Percentiles rank a stretch among this genome's conserved stretches.
Conservation (phyloP, 2,329 filamentous ascomycete genomes). For the Cladosporium sp. region DNA sequence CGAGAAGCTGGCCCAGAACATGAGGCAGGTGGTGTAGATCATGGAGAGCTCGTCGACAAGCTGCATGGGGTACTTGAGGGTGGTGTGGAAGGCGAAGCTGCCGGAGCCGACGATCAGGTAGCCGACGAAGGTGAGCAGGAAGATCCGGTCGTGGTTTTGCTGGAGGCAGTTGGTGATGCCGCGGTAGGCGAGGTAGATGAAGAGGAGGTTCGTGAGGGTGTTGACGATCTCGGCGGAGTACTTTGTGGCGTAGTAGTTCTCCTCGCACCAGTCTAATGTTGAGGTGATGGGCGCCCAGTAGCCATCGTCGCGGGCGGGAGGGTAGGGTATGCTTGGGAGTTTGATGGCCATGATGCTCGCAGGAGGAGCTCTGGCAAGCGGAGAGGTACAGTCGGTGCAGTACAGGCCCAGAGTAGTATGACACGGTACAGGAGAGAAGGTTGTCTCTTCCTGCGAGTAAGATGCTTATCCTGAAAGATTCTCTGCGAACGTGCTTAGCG, state of each 20-base stretch:
- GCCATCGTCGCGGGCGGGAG: slow-evolving; percentile 32
- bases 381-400: slow-evolving; percentile 10
- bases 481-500: slow-evolving; percentile 6
- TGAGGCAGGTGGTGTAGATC: slow-evolving; percentile 71
- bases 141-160: slow-evolving; percentile 73
- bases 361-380: neutral
- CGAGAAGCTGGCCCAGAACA: slow-evolving; percentile 73
- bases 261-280: slow-evolving; percentile 79
- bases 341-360: slow-evolving; percentile 40
- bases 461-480: neutral
- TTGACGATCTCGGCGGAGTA: slow-evolving; percentile 79
- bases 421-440: neutral
- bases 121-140: slow-evolving; percentile 65
- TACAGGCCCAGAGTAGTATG: neutral
- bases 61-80: slow-evolving; percentile 70
- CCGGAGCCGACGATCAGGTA: slow-evolving; percentile 63
- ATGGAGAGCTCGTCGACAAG: slow-evolving; percentile 69
- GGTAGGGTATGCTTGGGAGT: slow-evolving; percentile 35
- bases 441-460: neutral
- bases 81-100: slow-evolving; percentile 64
- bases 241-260: slow-evolving; percentile 74
- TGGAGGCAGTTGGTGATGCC: slow-evolving; percentile 72
- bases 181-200: slow-evolving; percentile 73
- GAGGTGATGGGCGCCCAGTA: slow-evolving; percentile 69
- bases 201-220: slow-evolving; percentile 78